Conservation (phyloP, 495 filamentous ascomycete species). For the Penicillium arizonense region DNA sequence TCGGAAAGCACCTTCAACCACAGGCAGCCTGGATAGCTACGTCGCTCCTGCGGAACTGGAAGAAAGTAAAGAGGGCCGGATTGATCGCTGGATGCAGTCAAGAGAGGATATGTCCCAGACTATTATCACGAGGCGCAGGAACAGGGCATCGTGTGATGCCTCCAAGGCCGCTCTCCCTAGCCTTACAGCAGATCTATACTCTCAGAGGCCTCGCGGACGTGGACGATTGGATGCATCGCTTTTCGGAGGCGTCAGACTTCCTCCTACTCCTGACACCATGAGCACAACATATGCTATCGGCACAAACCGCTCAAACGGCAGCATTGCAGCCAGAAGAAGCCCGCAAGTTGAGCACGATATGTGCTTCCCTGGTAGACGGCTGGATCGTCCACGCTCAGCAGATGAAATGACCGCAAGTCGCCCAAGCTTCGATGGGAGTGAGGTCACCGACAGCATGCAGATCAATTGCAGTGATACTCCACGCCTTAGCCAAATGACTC, state of each 20-base stretch:
- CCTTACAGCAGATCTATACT: slow-evolving; percentile 20
- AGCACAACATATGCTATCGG: slow-evolving; percentile 35
- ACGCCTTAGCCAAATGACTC: slow-evolving; percentile 18
- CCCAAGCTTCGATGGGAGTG: slow-evolving; percentile 30
- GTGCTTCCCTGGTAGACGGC: slow-evolving; percentile 16
- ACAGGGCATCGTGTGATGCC: slow-evolving; percentile 16
- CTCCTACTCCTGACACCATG: slow-evolving; percentile 49
- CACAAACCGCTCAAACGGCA: slow-evolving; percentile 36
- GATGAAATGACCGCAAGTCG: slow-evolving; percentile 28
- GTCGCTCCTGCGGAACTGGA: slow-evolving; percentile 6
- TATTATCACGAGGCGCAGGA: slow-evolving; percentile 19
- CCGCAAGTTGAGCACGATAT: slow-evolving; percentile 12
- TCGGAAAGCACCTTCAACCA: slow-evolving; percentile 18
- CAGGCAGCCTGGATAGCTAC: slow-evolving; percentile 19
- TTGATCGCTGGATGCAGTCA: slow-evolving; percentile 34
- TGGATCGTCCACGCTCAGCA: slow-evolving; percentile 36
- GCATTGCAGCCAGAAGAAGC: slow-evolving; percentile 28
- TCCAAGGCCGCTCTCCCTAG: slow-evolving; percentile 15
- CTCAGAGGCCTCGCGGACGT: slow-evolving; percentile 23
- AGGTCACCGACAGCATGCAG: slow-evolving; percentile 27
- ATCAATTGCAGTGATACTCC: slow-evolving; percentile 33
- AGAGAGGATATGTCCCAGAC: slow-evolving; percentile 16
- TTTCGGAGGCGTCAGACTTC: slow-evolving; percentile 36
- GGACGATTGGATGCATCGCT: slow-evolving; percentile 28
- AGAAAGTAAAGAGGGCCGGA: slow-evolving; percentile 20